Base-by-base conservation (phyloP, 805 yeast genomes). In the Kregervanrija pseudodelftensis region DNA sequence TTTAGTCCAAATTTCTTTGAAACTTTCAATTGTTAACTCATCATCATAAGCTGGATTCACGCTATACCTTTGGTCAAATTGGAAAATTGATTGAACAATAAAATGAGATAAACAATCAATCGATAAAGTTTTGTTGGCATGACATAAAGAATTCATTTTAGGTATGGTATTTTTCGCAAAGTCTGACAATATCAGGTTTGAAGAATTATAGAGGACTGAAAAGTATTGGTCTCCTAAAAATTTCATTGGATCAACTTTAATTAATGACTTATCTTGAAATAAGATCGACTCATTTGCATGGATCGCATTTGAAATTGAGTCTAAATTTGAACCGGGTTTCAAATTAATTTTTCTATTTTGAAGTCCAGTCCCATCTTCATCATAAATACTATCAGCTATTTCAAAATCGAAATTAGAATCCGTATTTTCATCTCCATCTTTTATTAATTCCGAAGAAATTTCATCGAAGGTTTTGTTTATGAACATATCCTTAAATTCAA, bases 111-210 rank as follows among this genome's bases (percentile, higher is more conserved):
- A 39, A 12, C 58, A 48, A 10, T 53, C 51, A 35, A 43, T 46
- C 2, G 50, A 58, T 33, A 56, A 37, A 17, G 49, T 49, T 3
- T 34, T 5, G 42, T 60, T 52, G 4, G 59, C 52, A 30, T 53
- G 55, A 4, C 64, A 46, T 8, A 63, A 44, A 1, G 60, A 42
- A 35, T 58, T 55, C 16, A 63, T 48, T 37, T 64, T 53, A 0
- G 67, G 58, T 7, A 64, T 38, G 1, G 65, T 54, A 2, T 65
- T 60, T 42, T 64, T 64, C 3, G 60, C 50, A 37, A 64, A 63
- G 39, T 55, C 56, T 42, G 60, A 61, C 7, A 63, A 22, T 22
- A 5, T 30, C 11, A 63, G 60, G 3, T 52, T 49, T 2, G 59
- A 46, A n/a, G 43, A 41, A 14, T 46, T 50, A 47, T 63, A 64